Evolutionary conservation across 1,284 basidiomycete genomes (phyloP), one percentile per base, ranked within the genome.

Genomic region (Ceratobasidium sp.): DNA sequence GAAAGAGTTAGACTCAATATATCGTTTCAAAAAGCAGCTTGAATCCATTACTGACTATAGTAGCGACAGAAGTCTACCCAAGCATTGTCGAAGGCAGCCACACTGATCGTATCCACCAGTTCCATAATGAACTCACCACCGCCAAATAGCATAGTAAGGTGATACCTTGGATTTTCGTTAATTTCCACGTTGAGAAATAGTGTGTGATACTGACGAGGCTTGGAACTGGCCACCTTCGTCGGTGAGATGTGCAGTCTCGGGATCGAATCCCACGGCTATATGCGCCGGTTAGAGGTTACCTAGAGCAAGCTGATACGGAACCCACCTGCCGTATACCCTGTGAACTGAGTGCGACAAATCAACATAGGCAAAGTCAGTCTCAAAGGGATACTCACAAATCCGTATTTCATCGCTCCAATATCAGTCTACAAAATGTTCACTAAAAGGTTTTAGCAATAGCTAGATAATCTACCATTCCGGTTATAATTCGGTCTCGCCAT

Each of bases 41-140:
- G 18, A 8, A 21, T 41, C 6, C 34, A 2, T 14, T 6, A 48
- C 67, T 58, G 21, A 70, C 67, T 83, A 70, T 79, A 82, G 9
- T 81, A 77, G 43, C 77, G 77, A 72, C 83, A 83, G 74, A 83
- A 84, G 74, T 84, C 83, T 10, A 84, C 28, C 82, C 82, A 84
- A 9, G 81, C 81, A 26, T 79, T 80, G 72, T 83, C 82, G 74
- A 84, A 84, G 30, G 77, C 79, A 0, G 82, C 81, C 58, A 81
- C 81, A 61, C 78, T 81, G 45, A 83, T 79, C 3, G 82, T 71
- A 32, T 83, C 81, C 78, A 83, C 81, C 18, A 80, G 78, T 69
- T 84, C 83, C 81, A 83, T 83, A 30, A 83, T 73, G 60, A 84
- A 80, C 72, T 83, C 83, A 18, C 81, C 82, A 4, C 81, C 82